Conservation (phyloP, 164 flowering plant genomes). For the Santalum album region DNA sequence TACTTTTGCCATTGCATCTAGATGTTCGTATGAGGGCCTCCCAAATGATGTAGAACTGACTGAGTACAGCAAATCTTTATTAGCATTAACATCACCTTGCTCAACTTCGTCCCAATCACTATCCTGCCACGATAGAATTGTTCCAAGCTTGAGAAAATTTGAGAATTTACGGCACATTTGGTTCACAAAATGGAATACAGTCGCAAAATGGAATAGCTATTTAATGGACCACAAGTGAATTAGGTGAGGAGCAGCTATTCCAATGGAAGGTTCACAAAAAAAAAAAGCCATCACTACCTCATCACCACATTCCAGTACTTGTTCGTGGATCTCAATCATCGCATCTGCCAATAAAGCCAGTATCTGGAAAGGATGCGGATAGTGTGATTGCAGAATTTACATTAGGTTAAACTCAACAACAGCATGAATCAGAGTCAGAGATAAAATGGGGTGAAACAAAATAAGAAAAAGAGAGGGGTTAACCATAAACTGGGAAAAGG, state of each 20-base stretch:
- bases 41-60: slow-evolving; percentile 24
- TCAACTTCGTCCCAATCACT: slow-evolving; percentile 85
- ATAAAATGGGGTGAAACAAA: too few relatives aligned
- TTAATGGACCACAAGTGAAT: too few relatives aligned
- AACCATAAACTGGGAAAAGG: too few relatives aligned
- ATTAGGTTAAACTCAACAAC: too few relatives aligned
- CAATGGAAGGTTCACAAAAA: too few relatives aligned
- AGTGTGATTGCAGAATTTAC: too few relatives aligned
- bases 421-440: too few relatives aligned
- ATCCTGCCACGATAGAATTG: slow-evolving; percentile 37
- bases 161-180: too few relatives aligned
- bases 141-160: slow-evolving; percentile 3
- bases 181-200: too few relatives aligned
- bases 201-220: too few relatives aligned
- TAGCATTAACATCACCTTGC: slow-evolving; percentile 24
- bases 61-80: slow-evolving; percentile 28
- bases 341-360: slow-evolving; percentile 70
- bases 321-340: slow-evolving; percentile 84
- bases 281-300: slow-evolving; percentile 35
- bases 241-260: too few relatives aligned
- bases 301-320: slow-evolving; percentile 43
- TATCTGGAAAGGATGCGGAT: slow-evolving; percentile 52
- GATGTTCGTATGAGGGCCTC: slow-evolving; percentile 50
- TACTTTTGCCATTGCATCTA: slow-evolving; percentile 66
- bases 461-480: too few relatives aligned